Evolutionary conservation across 2,329 filamentous ascomycete genomes (phyloP).

Genomic region (Ambrosiella beaveri): DNA sequence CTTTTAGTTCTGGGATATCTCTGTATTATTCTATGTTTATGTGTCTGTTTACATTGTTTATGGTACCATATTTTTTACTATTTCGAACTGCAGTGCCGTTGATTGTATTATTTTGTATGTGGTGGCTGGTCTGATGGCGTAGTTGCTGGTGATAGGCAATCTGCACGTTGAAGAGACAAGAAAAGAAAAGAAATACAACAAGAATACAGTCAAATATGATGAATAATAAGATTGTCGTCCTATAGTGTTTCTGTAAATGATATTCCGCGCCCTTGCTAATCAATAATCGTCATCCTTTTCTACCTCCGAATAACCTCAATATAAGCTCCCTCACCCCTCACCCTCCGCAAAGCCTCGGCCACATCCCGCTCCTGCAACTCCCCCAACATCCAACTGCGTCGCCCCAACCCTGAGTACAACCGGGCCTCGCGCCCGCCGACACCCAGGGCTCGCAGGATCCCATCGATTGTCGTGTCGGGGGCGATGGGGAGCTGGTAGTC

Average conservation of each 20-base stretch:
- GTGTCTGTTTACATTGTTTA: not conserved
- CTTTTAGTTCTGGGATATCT: not conserved
- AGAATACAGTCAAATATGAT: too few relatives aligned
- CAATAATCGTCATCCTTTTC: not conserved
- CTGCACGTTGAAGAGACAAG: too few relatives aligned
- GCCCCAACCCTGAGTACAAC: not conserved
- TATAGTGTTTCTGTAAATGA: too few relatives aligned
- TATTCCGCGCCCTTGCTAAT: not conserved
- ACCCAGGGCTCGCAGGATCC: not conserved
- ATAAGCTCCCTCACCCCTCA: not conserved
- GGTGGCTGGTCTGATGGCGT: not conserved
- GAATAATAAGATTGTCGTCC: too few relatives aligned
- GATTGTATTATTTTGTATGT: not conserved
- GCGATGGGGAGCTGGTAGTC: not conserved
- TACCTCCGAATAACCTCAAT: constrained; percentile 1
- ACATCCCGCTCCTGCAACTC: not conserved
- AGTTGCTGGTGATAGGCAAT: too few relatives aligned
- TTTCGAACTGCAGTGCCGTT: not conserved
- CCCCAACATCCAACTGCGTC: not conserved
- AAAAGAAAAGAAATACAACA: too few relatives aligned
- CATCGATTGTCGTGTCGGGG: not conserved
- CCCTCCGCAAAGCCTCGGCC: not conserved
- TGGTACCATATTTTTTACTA: not conserved
- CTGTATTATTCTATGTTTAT: not conserved
- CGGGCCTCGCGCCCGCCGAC: not conserved